These are phyloP conservation scores for Aspergillus neotritici DNA, from an alignment of 2,329 filamentous ascomycete species.

Conservation along the genomic window DNA sequence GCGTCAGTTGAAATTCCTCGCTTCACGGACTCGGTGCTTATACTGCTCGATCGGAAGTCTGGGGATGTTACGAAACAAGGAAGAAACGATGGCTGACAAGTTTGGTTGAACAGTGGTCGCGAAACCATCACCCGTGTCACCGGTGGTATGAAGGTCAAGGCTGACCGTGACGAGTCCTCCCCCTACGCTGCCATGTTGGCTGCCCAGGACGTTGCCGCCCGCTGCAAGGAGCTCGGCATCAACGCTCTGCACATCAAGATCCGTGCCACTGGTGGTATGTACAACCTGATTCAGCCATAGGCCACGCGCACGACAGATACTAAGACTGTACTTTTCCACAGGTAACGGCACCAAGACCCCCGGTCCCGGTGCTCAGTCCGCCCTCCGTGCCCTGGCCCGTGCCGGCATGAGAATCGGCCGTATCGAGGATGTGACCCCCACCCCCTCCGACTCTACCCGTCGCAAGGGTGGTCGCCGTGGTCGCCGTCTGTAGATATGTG, in stretches of 20 bases:
- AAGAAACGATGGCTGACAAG: neutral
- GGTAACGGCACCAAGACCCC: conserved; percentile 99
- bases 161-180: conserved; percentile 98
- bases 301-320: neutral
- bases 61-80: neutral
- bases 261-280: conserved; percentile 91
- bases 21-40: too few relatives aligned
- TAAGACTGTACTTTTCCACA: conserved; percentile 28
- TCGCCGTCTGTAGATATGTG: conserved; percentile 88
- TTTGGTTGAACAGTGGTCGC: conserved; percentile 65
- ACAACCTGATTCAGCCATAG: neutral
- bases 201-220: conserved; percentile 92
- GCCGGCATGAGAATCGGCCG: conserved; percentile 99
- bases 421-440: conserved; percentile 99
- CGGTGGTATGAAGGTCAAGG: conserved; percentile 99
- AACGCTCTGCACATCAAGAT: conserved; percentile 99
- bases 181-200: conserved; percentile 99
- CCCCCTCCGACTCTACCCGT: conserved; percentile 97
- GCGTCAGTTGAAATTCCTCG: conserved; percentile 32
- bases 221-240: conserved; percentile 80
- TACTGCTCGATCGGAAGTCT: neutral
- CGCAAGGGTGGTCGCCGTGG: conserved; percentile 99
- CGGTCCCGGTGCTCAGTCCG: conserved; percentile 97
- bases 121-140: conserved; percentile 99
- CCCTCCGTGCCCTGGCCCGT: conserved; percentile 96